Evolutionary conservation across 2,329 filamentous ascomycete genomes (phyloP), one percentile per base, ranked within the genome.

Genomic region (Penicillium freii): DNA sequence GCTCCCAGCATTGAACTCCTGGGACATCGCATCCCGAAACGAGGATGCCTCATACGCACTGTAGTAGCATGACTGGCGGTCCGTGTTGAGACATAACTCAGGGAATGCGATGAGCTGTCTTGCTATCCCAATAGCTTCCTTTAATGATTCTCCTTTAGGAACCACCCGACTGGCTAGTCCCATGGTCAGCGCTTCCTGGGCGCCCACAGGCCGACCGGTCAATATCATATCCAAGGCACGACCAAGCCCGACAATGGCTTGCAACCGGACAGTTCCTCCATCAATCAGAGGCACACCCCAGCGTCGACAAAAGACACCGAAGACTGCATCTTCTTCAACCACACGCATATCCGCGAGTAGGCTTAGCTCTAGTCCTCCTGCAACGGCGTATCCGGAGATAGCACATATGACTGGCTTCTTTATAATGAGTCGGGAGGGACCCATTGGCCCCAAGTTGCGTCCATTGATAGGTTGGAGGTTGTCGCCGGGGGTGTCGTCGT

Each of bases 181-280:
- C 72, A 84, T 82, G 1, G 65, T 49, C 29, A 82, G 61, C 0
- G 82, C 82, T 61, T 85, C 82, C 19, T 75, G 62, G 0, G 82
- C 82, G 0, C 59, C 62, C 0, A 85, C 80, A 0, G 75, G 63
- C 0, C 81, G 70, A 0, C 83, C 82, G 0, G 83, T 85, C 5
- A 85, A 70, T 17, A 84, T 82, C 78, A 85, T 81, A 66, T 85
- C 83, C 54, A 84, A 59, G 0, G 83, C 82, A 3, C 81, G 66
- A 0, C 81, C 81, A 1, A 84, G 71, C 0, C 83, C 82, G 23
- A 85, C 69, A 44, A 83, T 74, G 1, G 74, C 75, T 56, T 80
- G 80, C 6, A 84, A 67, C 1, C 82, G 76, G 0, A 84, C 81
- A 0, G 82, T 84, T 1, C 82, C 82, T 8, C 79, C 78, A 29